These are phyloP conservation scores for Cytospora piceae DNA, from an alignment of 2,329 filamentous ascomycete genomes.

Conservation along the genomic window DNA sequence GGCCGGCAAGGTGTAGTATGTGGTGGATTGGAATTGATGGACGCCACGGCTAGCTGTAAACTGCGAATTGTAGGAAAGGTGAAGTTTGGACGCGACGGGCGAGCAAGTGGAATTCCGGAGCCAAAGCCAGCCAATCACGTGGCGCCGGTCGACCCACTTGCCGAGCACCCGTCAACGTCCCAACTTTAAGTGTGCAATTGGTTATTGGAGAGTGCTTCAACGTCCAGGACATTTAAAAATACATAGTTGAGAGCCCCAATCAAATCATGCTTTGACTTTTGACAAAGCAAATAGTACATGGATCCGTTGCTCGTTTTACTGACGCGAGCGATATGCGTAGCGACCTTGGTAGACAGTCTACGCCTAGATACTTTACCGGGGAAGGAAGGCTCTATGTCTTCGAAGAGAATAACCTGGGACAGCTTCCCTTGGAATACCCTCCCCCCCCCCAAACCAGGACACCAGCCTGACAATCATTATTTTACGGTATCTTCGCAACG, in stretches of 20 bases:
- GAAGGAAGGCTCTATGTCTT: too few relatives aligned
- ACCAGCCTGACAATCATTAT: too few relatives aligned
- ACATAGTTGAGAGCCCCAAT: not conserved
- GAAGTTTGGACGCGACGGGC: slow-evolving; percentile 13
- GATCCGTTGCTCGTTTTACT: too few relatives aligned
- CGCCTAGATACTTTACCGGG: not conserved
- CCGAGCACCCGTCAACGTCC: not conserved
- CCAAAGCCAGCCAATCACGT: slow-evolving; percentile 9
- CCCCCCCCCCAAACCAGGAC: too few relatives aligned
- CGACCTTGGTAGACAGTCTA: too few relatives aligned
- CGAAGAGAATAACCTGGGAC: too few relatives aligned
- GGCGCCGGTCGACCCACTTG: not conserved
- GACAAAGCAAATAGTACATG: too few relatives aligned
- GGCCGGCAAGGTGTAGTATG: not conserved
- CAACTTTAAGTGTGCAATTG: too few relatives aligned
- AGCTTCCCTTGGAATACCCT: too few relatives aligned
- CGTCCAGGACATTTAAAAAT: not conserved
- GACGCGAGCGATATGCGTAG: too few relatives aligned
- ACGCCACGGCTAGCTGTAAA: not conserved
- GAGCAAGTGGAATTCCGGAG: slow-evolving; percentile 13
- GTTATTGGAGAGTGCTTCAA: too few relatives aligned
- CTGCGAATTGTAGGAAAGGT: not conserved
- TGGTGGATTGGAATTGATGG: not conserved
- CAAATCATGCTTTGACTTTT: too few relatives aligned
- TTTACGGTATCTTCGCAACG: not conserved